Conservation (phyloP, 2,329 filamentous ascomycete genomes). For the Pseudogymnoascus sp. region DNA sequence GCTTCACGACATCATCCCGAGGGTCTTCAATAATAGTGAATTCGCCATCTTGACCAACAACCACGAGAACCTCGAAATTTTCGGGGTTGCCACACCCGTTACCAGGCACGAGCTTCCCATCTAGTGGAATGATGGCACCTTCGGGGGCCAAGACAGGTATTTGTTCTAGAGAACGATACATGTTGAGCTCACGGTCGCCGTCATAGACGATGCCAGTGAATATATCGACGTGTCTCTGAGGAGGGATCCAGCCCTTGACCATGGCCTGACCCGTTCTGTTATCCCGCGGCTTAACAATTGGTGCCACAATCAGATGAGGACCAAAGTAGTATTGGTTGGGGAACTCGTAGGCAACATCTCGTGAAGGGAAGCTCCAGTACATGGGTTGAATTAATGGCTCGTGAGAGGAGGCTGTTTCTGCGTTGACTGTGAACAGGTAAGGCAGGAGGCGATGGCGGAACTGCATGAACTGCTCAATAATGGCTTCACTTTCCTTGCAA, state of each 20-base stretch:
- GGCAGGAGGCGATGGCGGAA: conserved; percentile 51
- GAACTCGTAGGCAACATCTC: conserved; percentile 44
- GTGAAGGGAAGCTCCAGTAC: conserved; percentile 50
- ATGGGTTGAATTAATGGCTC: conserved; percentile 51
- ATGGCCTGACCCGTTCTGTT: conserved; percentile 36
- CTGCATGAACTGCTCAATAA: conserved; percentile 42
- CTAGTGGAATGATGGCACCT: conserved; percentile 50
- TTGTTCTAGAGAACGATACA: conserved; percentile 41
- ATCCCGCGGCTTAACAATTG: conserved; percentile 45
- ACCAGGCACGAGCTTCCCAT: conserved; percentile 32
- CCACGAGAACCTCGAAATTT: conserved; percentile 40
- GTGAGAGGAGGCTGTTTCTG: conserved; percentile 33
- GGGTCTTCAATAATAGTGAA: conserved; percentile 43
- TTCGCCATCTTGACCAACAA: conserved; percentile 38
- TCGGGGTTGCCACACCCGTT: conserved; percentile 42
- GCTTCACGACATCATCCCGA: neutral
- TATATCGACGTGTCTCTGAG: conserved; percentile 46
- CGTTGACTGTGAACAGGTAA: conserved; percentile 51
- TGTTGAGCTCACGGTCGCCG: conserved; percentile 41
- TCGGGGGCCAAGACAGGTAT: conserved; percentile 46
- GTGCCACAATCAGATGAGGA: conserved; percentile 44
- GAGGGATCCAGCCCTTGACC: conserved; percentile 49
- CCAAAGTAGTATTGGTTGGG: conserved; percentile 54
- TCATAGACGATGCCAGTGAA: conserved; percentile 50
- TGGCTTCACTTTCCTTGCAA: conserved; percentile 34